phyloP scores from a whole-genome alignment of 2,329 filamentous ascomycete species.

The Aureobasidium leucospermi region DNA sequence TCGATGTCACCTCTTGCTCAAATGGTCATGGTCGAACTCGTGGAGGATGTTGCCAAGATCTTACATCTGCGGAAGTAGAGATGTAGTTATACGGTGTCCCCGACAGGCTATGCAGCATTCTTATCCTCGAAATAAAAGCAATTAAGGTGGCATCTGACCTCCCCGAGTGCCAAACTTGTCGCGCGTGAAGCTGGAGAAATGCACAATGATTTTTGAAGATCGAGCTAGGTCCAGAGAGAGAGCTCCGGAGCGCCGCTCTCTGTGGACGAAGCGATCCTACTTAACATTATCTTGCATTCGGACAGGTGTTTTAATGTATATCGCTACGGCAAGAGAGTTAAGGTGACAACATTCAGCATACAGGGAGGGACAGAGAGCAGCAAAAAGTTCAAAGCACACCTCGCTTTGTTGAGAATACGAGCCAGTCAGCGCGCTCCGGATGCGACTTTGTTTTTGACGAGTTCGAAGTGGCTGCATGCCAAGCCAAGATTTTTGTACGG shows the following conservation, averaged over 20 bases:
- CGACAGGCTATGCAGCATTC: background rate
- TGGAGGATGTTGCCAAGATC: background rate
- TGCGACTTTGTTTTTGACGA: background rate
- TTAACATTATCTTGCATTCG: too few species aligned
- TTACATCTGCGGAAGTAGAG: background rate
- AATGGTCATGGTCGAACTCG: background rate
- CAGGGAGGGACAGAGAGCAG: background rate
- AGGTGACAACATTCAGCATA: too few species aligned
- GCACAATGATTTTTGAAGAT: too few species aligned
- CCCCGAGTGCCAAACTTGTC: too few species aligned
- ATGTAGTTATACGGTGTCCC: background rate
- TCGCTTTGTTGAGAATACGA: conserved; percentile 2
- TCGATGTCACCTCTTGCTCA: background rate
- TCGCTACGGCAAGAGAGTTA: too few species aligned
- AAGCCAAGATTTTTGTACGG: background rate
- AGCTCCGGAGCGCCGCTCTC: too few species aligned
- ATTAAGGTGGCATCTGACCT: background rate
- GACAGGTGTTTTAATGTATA: too few species aligned
- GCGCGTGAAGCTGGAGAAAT: too few species aligned
- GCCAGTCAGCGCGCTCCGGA: background rate
- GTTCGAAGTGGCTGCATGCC: background rate
- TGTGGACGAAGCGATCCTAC: too few species aligned
- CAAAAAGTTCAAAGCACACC: background rate
- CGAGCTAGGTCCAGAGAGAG: too few species aligned
- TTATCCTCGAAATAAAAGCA: background rate